These are phyloP conservation scores for Pseudopediastrum boryanum DNA, from an alignment of 139 green algal species.

Conservation along the genomic window DNA sequence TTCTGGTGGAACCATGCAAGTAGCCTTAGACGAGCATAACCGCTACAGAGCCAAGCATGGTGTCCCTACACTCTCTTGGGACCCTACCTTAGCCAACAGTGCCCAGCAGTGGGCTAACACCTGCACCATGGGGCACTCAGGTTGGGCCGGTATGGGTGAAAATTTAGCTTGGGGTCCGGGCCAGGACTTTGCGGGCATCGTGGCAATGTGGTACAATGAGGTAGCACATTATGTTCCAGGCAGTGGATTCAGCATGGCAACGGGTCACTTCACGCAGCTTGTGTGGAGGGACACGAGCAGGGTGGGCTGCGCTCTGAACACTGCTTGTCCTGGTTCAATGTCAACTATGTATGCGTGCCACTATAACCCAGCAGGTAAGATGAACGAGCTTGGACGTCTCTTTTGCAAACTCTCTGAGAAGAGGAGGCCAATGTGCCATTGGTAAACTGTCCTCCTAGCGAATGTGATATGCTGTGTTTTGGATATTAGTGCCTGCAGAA, in stretches of 20 bases:
- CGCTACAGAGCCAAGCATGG: conserved; percentile 34
- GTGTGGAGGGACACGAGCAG: conserved; percentile 30
- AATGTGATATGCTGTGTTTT: no score
- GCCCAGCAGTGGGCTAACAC: conserved; percentile 9
- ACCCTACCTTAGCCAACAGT: conserved; percentile 7
- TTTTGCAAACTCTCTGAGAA: no score
- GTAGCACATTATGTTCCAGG: no score
- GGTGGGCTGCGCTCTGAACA: conserved; percentile 24
- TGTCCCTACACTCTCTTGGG: conserved; percentile 30
- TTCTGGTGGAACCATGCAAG: background rate
- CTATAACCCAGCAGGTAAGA: conserved; percentile 24
- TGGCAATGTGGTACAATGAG: conserved; percentile 40
- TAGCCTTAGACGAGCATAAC: background rate
- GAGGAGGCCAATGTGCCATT: no score
- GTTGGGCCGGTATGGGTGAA: conserved; percentile 28
- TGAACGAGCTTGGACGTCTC: no score
- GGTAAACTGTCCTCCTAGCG: no score
- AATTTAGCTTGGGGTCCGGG: conserved; percentile 38
- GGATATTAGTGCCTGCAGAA: no score
- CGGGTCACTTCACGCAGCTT: conserved; percentile 47
- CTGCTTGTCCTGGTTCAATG: conserved; percentile 1
- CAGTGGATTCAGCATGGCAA: no score
- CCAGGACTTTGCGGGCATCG: background rate
- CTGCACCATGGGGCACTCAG: conserved; percentile 28
- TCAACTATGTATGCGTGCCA: conserved; percentile 26